phyloP scores from a whole-genome alignment of 2,329 filamentous ascomycete species.

The Cordyceps javanica region DNA sequence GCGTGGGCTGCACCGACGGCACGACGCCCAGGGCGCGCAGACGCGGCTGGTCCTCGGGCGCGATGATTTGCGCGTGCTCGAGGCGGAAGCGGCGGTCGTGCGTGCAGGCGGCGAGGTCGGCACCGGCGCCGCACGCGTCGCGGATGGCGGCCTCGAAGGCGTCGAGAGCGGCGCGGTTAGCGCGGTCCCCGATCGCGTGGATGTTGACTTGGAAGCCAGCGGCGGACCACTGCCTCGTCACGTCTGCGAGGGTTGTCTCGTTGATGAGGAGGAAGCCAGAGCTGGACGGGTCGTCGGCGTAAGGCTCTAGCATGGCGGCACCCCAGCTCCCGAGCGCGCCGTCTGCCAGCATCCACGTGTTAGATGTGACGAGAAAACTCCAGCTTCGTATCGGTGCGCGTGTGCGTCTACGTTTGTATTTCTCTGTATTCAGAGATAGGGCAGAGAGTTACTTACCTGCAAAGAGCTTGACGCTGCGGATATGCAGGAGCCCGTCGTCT shows the following conservation, averaged over 20 bases:
- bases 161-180: conserved; percentile 58
- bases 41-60: conserved; percentile 56
- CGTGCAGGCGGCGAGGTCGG: conserved; percentile 43
- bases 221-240: conserved; percentile 52
- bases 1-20: conserved; percentile 65
- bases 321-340: conserved; percentile 67
- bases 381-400: too few species aligned
- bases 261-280: conserved; percentile 62
- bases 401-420: background rate
- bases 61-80: conserved; percentile 66
- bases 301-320: conserved; percentile 65
- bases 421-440: background rate
- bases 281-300: conserved; percentile 55
- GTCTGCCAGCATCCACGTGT: conserved; percentile 35
- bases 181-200: conserved; percentile 65
- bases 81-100: conserved; percentile 55
- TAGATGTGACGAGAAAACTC: background rate
- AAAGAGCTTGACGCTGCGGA: conserved; percentile 64
- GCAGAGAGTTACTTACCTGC: conserved; percentile 41
- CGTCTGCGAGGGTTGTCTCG: conserved; percentile 46
- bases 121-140: conserved; percentile 40
- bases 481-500: conserved; percentile 44
- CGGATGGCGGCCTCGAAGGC: conserved; percentile 53
- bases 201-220: conserved; percentile 64
- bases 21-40: conserved; percentile 55